Conservation (phyloP, 2,329 filamentous ascomycete genomes). For the Diaporthe sp. region DNA sequence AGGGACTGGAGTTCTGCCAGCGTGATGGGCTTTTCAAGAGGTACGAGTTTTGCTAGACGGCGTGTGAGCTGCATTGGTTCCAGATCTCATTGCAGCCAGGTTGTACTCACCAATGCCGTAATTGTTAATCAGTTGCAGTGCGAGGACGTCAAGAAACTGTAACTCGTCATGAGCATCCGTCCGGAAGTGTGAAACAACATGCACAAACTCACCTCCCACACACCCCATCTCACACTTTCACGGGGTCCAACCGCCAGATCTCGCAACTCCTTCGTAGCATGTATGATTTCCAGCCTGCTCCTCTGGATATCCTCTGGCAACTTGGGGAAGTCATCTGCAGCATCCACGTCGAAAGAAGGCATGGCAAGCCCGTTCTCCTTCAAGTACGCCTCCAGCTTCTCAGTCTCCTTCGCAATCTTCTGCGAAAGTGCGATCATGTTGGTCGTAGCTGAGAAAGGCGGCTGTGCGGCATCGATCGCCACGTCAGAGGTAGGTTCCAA, state of each 20-base stretch:
- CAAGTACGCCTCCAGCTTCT: conserved; percentile 64
- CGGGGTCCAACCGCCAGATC: conserved; percentile 64
- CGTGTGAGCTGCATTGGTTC: background rate
- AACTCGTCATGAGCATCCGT: background rate
- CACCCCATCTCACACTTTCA: conserved; percentile 65
- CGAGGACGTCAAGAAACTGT: conserved; percentile 65
- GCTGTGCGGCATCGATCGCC: conserved; percentile 34
- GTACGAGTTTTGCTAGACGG: conserved; percentile 62
- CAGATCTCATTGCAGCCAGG: conserved; percentile 34
- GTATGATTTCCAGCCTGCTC: conserved; percentile 62
- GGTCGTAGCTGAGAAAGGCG: conserved; percentile 46
- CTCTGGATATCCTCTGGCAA: conserved; percentile 61
- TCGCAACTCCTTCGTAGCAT: conserved; percentile 63
- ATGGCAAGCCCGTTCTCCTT: conserved; percentile 56
- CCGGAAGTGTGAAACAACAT: background rate
- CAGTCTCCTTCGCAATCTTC: conserved; percentile 63
- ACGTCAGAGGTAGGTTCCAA: background rate
- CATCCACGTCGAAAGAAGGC: conserved; percentile 61
- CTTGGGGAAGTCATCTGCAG: conserved; percentile 61
- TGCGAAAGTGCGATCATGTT: conserved; percentile 61
- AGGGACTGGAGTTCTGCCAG: conserved; percentile 61
- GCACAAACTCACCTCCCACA: conserved; percentile 62
- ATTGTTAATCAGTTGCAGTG: conserved; percentile 64
- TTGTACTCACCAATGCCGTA: conserved; percentile 61
- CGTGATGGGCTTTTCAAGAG: conserved; percentile 59